These are phyloP conservation scores for Cupressus sempervirens DNA, from an alignment of 75 land plant species.

Conservation along the genomic window DNA sequence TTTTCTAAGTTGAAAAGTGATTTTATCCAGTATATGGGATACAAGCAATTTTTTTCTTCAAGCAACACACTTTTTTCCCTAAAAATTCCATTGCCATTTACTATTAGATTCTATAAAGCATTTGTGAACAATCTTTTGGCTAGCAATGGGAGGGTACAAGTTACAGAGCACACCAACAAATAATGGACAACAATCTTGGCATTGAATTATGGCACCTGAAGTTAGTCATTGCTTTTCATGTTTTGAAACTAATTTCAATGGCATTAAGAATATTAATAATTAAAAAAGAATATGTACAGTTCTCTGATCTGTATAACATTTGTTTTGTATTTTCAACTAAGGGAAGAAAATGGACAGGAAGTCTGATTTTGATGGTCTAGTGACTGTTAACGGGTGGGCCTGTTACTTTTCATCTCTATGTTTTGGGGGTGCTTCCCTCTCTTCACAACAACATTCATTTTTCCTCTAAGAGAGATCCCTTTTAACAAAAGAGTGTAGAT, in stretches of 20 bases:
- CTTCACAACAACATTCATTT: slow-evolving; percentile 20
- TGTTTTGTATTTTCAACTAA: background rate
- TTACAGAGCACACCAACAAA: background rate
- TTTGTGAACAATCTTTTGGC: background rate
- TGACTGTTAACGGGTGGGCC: slow-evolving; percentile 6
- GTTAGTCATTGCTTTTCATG: background rate
- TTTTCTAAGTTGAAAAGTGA: background rate
- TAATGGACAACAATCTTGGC: background rate
- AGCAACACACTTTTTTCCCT: background rate
- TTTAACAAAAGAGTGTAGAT: slow-evolving; percentile 24
- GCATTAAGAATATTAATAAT: background rate
- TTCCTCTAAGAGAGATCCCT: slow-evolving; percentile 23
- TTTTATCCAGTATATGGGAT: background rate
- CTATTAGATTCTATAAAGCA: background rate
- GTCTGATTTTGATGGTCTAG: background rate
- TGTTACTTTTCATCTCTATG: slow-evolving; percentile 21
- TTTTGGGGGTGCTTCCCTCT: slow-evolving; percentile 24
- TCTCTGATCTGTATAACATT: background rate
- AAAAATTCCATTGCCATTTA: background rate
- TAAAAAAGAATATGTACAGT: background rate
- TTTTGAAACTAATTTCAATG: background rate
- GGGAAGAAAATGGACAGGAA: background rate
- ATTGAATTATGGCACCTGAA: background rate
- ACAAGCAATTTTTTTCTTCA: background rate
- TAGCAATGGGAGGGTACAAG: background rate